Conservation (phyloP, 2,329 filamentous ascomycete genomes). For the Phaeosphaeriaceae sp. region DNA sequence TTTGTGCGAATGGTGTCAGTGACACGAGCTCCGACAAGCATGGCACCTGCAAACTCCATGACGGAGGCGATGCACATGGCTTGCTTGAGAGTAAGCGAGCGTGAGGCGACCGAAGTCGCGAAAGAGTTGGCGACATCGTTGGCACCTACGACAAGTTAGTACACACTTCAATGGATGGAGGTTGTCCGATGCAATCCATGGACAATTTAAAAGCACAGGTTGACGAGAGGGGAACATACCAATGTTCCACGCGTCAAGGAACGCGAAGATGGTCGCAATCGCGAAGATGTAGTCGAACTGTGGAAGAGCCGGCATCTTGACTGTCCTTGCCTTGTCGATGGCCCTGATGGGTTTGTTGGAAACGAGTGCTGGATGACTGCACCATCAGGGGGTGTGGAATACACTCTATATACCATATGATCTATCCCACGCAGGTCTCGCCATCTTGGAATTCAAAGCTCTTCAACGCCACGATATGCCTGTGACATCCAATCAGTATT, state of each 20-base stretch:
- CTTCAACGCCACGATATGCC: slow-evolving; percentile 11
- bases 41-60: slow-evolving; percentile 56
- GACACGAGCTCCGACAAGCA: slow-evolving; percentile 49
- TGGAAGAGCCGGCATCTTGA: slow-evolving; percentile 48
- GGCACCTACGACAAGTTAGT: slow-evolving; percentile 46
- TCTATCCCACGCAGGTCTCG: slow-evolving; percentile 5
- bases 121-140: slow-evolving; percentile 61
- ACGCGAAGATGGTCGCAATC: slow-evolving; percentile 69
- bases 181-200: background rate
- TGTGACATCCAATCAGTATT: slow-evolving; percentile 17
- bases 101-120: slow-evolving; percentile 56
- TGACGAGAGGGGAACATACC: slow-evolving; percentile 46
- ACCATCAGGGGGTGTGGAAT: background rate
- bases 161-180: background rate
- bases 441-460: slow-evolving; percentile 3
- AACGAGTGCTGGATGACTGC: slow-evolving; percentile 12
- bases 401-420: slow-evolving; percentile 22
- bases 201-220: slow-evolving; percentile 4
- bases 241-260: slow-evolving; percentile 72
- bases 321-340: slow-evolving; percentile 10
- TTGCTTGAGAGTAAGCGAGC: slow-evolving; percentile 57
- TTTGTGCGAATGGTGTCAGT: slow-evolving; percentile 58
- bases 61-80: slow-evolving; percentile 54
- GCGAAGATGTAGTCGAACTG: slow-evolving; percentile 70
- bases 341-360: slow-evolving; percentile 12